phyloP scores from a whole-genome alignment of 1,284 basidiomycete species.

The Malassezia japonica region DNA sequence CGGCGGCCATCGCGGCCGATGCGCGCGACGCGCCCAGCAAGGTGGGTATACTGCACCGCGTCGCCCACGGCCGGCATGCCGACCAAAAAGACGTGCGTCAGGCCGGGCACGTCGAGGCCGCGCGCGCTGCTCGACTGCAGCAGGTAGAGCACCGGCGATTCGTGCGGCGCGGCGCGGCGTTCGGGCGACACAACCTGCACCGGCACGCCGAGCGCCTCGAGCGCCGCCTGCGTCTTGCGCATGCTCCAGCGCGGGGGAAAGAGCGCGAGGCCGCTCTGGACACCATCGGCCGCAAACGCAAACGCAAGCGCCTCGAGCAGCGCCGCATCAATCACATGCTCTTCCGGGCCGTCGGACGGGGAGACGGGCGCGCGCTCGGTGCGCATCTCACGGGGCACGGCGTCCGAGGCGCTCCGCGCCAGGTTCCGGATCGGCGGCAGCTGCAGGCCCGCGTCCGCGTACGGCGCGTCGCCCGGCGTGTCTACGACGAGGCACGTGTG shows the following conservation, averaged over 20 bases:
- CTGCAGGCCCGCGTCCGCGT: slow-evolving; percentile 14
- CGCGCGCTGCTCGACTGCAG: slow-evolving; percentile 35
- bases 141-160: slow-evolving; percentile 25
- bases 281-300: slow-evolving; percentile 31
- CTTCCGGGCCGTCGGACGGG: slow-evolving; percentile 12
- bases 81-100: slow-evolving; percentile 41
- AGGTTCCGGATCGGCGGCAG: slow-evolving; percentile 23
- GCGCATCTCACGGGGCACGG: background rate
- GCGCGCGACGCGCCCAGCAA: slow-evolving; percentile 40
- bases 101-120: slow-evolving; percentile 38
- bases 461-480: slow-evolving; percentile 7
- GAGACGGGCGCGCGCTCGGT: slow-evolving; percentile 16
- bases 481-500: slow-evolving; percentile 43
- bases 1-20: slow-evolving; percentile 21
- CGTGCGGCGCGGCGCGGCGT: background rate
- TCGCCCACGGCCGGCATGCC: slow-evolving; percentile 35
- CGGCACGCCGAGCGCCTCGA: slow-evolving; percentile 34
- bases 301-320: slow-evolving; percentile 37
- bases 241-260: slow-evolving; percentile 40
- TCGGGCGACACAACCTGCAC: slow-evolving; percentile 15
- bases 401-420: background rate
- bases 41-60: slow-evolving; percentile 39
- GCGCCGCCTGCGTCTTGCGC: slow-evolving; percentile 20
- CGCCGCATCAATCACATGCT: slow-evolving; percentile 32
- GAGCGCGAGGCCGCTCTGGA: slow-evolving; percentile 29